These are phyloP conservation scores for Zostera marina DNA, from an alignment of 116 monocot genomes.

Conservation along the genomic window DNA sequence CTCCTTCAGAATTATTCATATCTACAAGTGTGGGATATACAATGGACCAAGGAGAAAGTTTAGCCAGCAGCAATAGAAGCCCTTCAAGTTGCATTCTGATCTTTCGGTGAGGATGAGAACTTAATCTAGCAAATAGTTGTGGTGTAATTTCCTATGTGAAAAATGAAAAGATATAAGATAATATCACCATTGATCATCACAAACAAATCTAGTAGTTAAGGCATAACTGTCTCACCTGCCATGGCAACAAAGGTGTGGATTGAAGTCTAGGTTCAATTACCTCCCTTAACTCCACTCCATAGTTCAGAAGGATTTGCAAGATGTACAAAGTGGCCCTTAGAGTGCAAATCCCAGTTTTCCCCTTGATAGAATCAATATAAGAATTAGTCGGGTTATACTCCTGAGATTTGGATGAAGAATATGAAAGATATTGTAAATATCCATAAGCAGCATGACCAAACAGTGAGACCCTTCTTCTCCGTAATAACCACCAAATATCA, in stretches of 20 bases:
- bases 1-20: constrained; percentile 61
- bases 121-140: constrained; percentile 84
- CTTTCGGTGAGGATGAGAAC: constrained; percentile 66
- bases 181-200: neutral
- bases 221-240: constrained; percentile 52
- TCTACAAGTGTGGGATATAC: constrained; percentile 88
- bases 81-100: constrained; percentile 65
- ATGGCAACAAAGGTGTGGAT: constrained; percentile 55
- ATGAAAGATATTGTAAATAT: constrained; percentile 74
- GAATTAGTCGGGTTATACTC: constrained; percentile 10
- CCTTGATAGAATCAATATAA: constrained; percentile 18
- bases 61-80: constrained; percentile 69
- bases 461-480: constrained; percentile 68
- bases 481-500: constrained; percentile 63
- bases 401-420: constrained; percentile 33
- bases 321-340: constrained; percentile 62
- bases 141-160: constrained; percentile 67
- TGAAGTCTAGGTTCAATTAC: constrained; percentile 50
- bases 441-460: constrained; percentile 82
- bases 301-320: constrained; percentile 73
- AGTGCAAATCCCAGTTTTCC: constrained; percentile 37
- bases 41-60: constrained; percentile 72
- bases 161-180: constrained; percentile 3
- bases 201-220: neutral
- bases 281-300: constrained; percentile 66